Evolutionary conservation across 2,329 filamentous ascomycete genomes (phyloP).

Genomic region (Pseudogymnoascus pannorum): DNA sequence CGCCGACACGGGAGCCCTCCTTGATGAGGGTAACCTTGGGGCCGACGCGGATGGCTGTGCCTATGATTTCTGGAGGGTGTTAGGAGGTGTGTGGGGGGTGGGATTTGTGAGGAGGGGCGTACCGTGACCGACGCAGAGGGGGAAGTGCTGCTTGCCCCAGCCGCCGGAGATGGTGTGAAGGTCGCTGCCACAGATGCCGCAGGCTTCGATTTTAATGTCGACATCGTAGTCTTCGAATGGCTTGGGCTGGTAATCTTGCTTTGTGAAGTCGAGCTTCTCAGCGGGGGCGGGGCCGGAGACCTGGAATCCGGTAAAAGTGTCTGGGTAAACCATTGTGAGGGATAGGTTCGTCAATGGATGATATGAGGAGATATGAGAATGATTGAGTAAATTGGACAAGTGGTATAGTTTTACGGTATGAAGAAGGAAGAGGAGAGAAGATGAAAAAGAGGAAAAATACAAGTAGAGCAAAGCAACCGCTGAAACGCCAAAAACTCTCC

Average conservation of each 20-base stretch:
- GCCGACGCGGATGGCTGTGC: slow-evolving; percentile 60
- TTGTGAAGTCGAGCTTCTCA: slow-evolving; percentile 25
- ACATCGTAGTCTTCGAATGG: slow-evolving; percentile 82
- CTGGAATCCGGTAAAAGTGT: slow-evolving; percentile 56
- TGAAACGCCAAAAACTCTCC: neutral
- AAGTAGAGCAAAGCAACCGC: neutral
- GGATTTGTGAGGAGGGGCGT: neutral
- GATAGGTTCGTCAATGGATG: neutral
- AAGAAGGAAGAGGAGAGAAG: neutral
- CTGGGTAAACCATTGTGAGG: slow-evolving; percentile 38
- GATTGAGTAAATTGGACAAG: neutral
- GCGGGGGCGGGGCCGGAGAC: slow-evolving; percentile 32
- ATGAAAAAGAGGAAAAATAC: neutral
- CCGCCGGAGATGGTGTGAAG: slow-evolving; percentile 61
- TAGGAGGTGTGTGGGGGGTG: neutral
- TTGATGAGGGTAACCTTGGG: slow-evolving; percentile 52
- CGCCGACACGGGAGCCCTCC: slow-evolving; percentile 46
- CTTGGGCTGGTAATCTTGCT: slow-evolving; percentile 65
- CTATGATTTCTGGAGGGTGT: slow-evolving; percentile 52
- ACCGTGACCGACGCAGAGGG: slow-evolving; percentile 45
- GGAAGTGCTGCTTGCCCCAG: slow-evolving; percentile 44
- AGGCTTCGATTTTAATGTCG: slow-evolving; percentile 78
- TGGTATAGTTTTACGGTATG: neutral
- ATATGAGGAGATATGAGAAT: neutral
- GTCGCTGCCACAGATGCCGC: slow-evolving; percentile 68